Evolutionary conservation across 78 protist genomes (phyloP).

Genomic region (Dictyostelium capitatum): DNA sequence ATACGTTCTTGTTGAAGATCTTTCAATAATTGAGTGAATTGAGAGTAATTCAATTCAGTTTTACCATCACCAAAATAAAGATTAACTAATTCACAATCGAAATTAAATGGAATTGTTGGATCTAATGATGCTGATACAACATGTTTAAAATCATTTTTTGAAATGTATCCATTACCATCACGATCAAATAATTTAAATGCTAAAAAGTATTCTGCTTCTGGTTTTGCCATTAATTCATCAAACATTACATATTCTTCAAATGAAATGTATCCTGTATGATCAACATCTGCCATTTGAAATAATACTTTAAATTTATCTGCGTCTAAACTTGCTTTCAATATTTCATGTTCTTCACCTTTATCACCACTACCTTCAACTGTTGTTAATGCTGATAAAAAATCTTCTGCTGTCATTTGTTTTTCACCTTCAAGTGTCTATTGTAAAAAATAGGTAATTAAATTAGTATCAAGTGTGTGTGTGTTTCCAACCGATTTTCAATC

Average conservation of each 20-base stretch:
- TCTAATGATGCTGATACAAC: slow-evolving; percentile 65
- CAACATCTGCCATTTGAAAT: slow-evolving; percentile 77
- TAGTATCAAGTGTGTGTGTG: no score
- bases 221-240: slow-evolving; percentile 78
- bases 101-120: slow-evolving; percentile 74
- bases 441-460: neutral
- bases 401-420: slow-evolving; percentile 80
- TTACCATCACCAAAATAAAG: slow-evolving; percentile 62
- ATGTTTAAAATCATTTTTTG: slow-evolving; percentile 73
- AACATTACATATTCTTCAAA: slow-evolving; percentile 70
- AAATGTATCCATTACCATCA: slow-evolving; percentile 77
- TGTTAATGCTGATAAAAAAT: slow-evolving; percentile 63
- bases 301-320: slow-evolving; percentile 78
- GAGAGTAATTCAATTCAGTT: slow-evolving; percentile 65
- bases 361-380: slow-evolving; percentile 60
- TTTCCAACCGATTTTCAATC: no score
- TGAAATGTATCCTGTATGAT: slow-evolving; percentile 72
- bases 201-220: slow-evolving; percentile 77
- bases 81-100: slow-evolving; percentile 69
- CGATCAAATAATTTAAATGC: slow-evolving; percentile 80
- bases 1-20: slow-evolving; percentile 79
- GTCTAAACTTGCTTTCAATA: slow-evolving; percentile 68
- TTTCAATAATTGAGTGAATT: slow-evolving; percentile 80
- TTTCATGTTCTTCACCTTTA: slow-evolving; percentile 34
- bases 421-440: slow-evolving; percentile 55